phyloP scores from a whole-genome alignment of 306 rosid species.

The Lathyrus aphaca region DNA sequence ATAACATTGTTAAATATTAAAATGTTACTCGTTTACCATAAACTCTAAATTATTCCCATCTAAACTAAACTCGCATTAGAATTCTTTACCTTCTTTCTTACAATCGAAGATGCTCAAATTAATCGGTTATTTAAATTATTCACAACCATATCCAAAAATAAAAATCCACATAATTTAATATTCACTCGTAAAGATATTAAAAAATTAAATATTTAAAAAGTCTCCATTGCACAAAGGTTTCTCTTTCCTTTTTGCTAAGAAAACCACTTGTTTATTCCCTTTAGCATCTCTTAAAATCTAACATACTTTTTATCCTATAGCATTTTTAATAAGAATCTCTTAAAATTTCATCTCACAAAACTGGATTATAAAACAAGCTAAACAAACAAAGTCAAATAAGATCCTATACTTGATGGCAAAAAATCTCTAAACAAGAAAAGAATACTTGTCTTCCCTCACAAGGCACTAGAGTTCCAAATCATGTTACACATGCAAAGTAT shows the following conservation, averaged over 20 bases:
- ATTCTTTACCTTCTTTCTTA: too few relatives aligned
- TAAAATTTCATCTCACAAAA: slow-evolving; percentile 1
- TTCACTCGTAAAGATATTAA: neutral
- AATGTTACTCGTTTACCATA: too few relatives aligned
- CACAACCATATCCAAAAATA: too few relatives aligned
- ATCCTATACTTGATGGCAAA: slow-evolving; percentile 41
- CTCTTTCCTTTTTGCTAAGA: too few relatives aligned
- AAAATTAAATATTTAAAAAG: neutral
- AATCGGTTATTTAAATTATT: too few relatives aligned
- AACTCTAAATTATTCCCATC: too few relatives aligned
- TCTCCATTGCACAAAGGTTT: neutral
- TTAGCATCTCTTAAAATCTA: slow-evolving; percentile 35
- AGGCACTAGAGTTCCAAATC: slow-evolving; percentile 60
- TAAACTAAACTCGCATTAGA: too few relatives aligned
- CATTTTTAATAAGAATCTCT: slow-evolving; percentile 1
- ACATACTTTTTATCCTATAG: neutral
- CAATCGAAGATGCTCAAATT: too few relatives aligned
- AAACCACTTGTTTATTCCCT: slow-evolving; percentile 6
- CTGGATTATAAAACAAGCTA: neutral
- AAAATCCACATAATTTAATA: neutral
- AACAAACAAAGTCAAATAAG: slow-evolving; percentile 24
- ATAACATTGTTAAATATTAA: too few relatives aligned
- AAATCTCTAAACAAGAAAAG: slow-evolving; percentile 39
- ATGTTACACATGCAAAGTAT: slow-evolving; percentile 67
- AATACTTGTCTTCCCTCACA: slow-evolving; percentile 62